Percentiles rank a stretch among this genome's conserved stretches.
Conservation (phyloP, 2,329 filamentous ascomycete genomes). For the Dothideomycetidae sp. region DNA sequence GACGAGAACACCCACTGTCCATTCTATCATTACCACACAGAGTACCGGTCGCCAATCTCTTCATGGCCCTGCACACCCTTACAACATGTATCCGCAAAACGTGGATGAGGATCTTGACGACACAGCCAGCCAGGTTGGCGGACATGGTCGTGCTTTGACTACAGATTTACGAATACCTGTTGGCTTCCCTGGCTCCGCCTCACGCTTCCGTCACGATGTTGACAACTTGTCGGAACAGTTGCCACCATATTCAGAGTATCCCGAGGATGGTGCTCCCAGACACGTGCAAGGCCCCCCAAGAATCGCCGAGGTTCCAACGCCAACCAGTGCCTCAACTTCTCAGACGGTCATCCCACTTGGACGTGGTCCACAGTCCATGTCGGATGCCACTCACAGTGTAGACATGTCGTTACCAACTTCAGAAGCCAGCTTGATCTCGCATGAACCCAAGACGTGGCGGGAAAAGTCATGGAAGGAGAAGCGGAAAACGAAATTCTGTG, state of each 20-base stretch:
- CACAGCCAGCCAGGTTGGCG: conserved; percentile 25
- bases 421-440: conserved; percentile 9
- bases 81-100: conserved; percentile 73
- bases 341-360: conserved; percentile 23
- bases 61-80: conserved; percentile 60
- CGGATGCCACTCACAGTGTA: conserved; percentile 14
- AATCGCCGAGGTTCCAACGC: conserved; percentile 6
- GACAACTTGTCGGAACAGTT: conserved; percentile 59
- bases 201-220: conserved; percentile 5
- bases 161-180: conserved; percentile 41
- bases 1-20: conserved; percentile 43
- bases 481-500: conserved; percentile 22
- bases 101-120: conserved; percentile 44
- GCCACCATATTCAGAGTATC: conserved; percentile 82
- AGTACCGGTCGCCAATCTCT: conserved; percentile 14
- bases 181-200: conserved; percentile 45
- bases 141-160: conserved; percentile 25
- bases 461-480: conserved; percentile 27
- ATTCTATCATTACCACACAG: conserved; percentile 48
- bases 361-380: conserved; percentile 22
- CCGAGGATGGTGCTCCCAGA: conserved; percentile 47
- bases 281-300: conserved; percentile 7
- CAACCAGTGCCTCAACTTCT: conserved; percentile 12
- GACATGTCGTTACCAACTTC: conserved; percentile 10
- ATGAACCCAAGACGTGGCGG: conserved; percentile 19